phyloP scores from a whole-genome alignment of 176 grass and related monocot genomes.

The Zoysia pacifica region DNA sequence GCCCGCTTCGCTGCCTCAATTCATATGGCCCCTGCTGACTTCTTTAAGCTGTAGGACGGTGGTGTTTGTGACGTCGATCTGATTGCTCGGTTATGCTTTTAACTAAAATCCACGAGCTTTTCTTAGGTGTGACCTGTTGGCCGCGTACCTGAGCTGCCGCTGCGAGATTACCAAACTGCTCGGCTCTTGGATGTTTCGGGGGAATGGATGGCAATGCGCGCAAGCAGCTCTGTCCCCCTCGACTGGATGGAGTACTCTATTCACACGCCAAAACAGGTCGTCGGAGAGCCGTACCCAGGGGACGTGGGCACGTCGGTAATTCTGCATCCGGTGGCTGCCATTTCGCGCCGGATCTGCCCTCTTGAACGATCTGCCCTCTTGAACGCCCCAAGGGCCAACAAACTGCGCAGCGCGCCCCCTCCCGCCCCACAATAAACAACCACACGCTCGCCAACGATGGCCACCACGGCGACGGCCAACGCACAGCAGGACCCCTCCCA shows the following conservation, averaged over 20 bases:
- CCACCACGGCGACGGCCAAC: not conserved
- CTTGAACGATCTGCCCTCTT: constrained; percentile 48
- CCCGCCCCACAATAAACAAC: constrained; percentile 49
- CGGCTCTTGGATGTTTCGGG: constrained; percentile 11
- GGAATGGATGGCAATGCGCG: not conserved
- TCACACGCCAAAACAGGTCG: not conserved
- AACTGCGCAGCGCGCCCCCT: constrained; percentile 25
- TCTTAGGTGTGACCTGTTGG: not conserved
- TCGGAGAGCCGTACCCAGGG: not conserved
- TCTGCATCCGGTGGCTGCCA: constrained; percentile 5
- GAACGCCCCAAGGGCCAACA: constrained; percentile 49
- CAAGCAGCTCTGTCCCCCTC: not conserved
- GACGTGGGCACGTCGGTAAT: constrained; percentile 30
- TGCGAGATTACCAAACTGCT: constrained; percentile 27
- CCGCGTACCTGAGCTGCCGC: not conserved
- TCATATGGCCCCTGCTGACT: not conserved
- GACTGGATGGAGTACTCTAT: too few relatives aligned
- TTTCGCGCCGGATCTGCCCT: constrained; percentile 36
- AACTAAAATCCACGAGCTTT: not conserved
- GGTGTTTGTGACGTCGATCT: not conserved
- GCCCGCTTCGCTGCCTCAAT: not conserved
- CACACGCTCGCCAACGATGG: constrained; percentile 53
- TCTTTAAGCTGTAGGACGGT: not conserved
- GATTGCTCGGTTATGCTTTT: not conserved
- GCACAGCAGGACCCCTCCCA: not conserved